Base-by-base conservation (phyloP, 345 rosid species). In the Pistacia atlantica region DNA sequence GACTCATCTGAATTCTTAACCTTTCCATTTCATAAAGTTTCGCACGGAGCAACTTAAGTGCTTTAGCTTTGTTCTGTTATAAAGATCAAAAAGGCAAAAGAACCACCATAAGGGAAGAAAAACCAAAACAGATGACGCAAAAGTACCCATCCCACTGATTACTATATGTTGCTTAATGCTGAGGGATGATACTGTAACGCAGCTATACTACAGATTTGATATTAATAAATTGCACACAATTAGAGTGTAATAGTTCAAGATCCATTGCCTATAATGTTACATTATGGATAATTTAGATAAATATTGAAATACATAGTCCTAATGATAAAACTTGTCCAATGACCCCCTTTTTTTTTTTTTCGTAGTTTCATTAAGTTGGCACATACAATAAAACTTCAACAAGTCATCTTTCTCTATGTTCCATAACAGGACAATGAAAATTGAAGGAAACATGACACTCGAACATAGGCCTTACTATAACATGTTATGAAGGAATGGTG, bases 1-100 rank as follows among this genome's bases (percentile, higher is more conserved):
- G 87, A 77, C 79, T 90, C 59, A 54, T 78, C 51, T 91, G 92
- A 69, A 93, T 58, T 83, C 98, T 89, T 67, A 85, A 85, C 87
- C 97, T 90, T 86, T 96, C 98, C 31, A 93, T 89, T 74, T 96
- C 97, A 46, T 92, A 96, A 17, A 93, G 92, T 88, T 84, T 94
- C 57, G 98, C 97, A 75, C 98, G 92, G 16, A 92, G 84, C 78
- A 93, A 93, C 80, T 91, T 92, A 11, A 93, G 91, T 51, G 95
- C 99, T 82, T 91, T 96, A 67, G 95, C 91, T 81, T 89, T 96
- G 89, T 96, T 93, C 98, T 96, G 81, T 48, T 7, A 72, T 61
- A n/a, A 61, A 54, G 63, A 72, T 57, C 37, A n/a, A n/a, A 73
- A 74, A 75, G 28, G n/a, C 17, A 49, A 37, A 22, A 63, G 57